Base-by-base conservation (phyloP, 768 basidiomycete species). In the Leccinum boreale region DNA sequence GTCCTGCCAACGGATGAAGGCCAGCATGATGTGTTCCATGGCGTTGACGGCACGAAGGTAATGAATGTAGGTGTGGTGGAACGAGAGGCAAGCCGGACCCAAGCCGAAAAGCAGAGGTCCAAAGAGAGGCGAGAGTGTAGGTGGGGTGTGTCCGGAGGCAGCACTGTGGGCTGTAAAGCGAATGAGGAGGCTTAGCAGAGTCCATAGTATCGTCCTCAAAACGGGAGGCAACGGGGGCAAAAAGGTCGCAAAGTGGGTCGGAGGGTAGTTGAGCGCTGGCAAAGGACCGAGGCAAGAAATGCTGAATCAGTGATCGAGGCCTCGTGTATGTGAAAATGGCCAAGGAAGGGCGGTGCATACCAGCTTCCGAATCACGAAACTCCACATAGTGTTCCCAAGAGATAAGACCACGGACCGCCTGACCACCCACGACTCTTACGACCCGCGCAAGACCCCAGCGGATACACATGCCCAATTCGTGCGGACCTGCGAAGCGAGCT, bases 391-490 rank as follows among this genome's bases (percentile, higher is more conserved):
- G 79, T 5, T 94, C 91, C 87, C 91, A 94, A 61, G 86, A 82
- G 44, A 98, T 68, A 28, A 98, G 75, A 5, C 97, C 97, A 14
- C 92, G 82, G n/a, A 87, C 82, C 47, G 89, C 87, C 60, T 84
- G 78, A 1, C 86, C 87, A 31, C 80, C 82, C 17, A 85, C 80
- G 4, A 89, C 80, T 49, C 92, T 74, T 35, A 92, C 81, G 48
- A 92, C 83, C 24, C 94, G 77, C 3, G 86, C 89, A 5, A 98
- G 81, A 31, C 87, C 92, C 97, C 97, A 99, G 23, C 95, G 86
- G 31, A 98, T 78, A 65, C 89, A 84, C 87, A 95, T 94, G 5
- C 89, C 94, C 14, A 98, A 77, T 66, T 97, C 92, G 59, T 95
- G 87, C 11, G 92, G 87, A 5, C 85, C 86, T 0, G 93, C 90